Base-by-base conservation (phyloP, 805 yeast species). In the Wickerhamiella lipophila region DNA sequence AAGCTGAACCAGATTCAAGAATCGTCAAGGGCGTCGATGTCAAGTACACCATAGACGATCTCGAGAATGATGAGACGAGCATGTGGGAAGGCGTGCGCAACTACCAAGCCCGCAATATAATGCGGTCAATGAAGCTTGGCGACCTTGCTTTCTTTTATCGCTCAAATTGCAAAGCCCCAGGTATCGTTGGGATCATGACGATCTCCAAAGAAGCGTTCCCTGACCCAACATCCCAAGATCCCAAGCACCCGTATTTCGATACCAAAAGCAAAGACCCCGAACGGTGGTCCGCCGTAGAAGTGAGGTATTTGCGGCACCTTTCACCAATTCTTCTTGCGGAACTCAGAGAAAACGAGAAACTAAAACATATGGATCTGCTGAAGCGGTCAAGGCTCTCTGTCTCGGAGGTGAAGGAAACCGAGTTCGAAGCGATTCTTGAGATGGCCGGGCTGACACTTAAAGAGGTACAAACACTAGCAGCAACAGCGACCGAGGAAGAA, bases 11-110 rank as follows among this genome's bases (percentile, higher is more conserved):
- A 1, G 62, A 63, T 40, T 53, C 72, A 0, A 60, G 81, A 40
- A 60, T 74, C 9, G 78, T 73, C 46, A 65, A 74, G 7, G 76
- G 75, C 1, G 60, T 61, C 16, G 78, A 76, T 55, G 76, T 71
- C 19, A 66, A 67, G 38, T 76, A 74, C 57, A 66, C 78, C 4
- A 61, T 76, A 6, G 63, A 63, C 7, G 75, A 70, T 26, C 60
- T 76, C 11, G 57, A 66, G 15, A 54, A 64, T 5, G 70, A 65
- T 7, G 64, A 59, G 4, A 52, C 52, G 1, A 74, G 72, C 46
- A 68, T 72, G n/a, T 76, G 81, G 81, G 76, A 74, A 52, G 81
- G 81, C 1, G 80, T 76, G 9, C 63, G 81, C 42, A 76, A 76
- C 56, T 70, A 70, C 52, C 80, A 76, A 60, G 80, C 81, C 1